Evolutionary conservation across 108 stramenopile genomes (phyloP).

Genomic region (Nitzschia sp.): DNA sequence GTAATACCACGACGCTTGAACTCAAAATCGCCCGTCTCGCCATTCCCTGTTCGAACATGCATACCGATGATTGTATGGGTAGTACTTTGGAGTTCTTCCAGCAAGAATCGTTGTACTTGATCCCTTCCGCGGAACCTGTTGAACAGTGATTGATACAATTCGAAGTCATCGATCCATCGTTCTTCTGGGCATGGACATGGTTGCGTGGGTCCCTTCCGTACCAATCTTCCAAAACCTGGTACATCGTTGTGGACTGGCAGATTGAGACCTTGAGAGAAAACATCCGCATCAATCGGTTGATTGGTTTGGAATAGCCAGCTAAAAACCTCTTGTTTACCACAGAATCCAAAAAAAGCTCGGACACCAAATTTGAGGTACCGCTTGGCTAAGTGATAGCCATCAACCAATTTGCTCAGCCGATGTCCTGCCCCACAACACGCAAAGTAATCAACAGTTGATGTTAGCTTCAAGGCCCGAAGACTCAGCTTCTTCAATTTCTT

Average conservation of each 20-base stretch:
- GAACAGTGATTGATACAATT: conserved; percentile 34
- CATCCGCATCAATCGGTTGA: background rate
- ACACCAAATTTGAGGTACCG: conserved; percentile 8
- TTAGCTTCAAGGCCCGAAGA: background rate
- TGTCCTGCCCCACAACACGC: conserved; percentile 48
- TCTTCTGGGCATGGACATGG: background rate
- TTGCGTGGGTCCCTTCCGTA: background rate
- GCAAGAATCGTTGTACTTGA: conserved; percentile 18
- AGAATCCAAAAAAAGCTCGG: conserved; percentile 17
- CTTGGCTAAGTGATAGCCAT: conserved; percentile 36
- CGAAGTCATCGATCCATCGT: conserved; percentile 31
- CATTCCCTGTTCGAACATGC: conserved; percentile 61
- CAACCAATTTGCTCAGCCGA: conserved; percentile 33
- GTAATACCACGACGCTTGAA: conserved; percentile 30
- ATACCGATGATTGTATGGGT: conserved; percentile 55
- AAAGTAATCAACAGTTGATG: conserved; percentile 30
- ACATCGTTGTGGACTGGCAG: conserved; percentile 7
- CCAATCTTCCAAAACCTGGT: background rate
- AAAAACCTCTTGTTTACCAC: conserved; percentile 9
- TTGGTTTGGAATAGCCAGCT: background rate
- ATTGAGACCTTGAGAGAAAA: conserved; percentile 1
- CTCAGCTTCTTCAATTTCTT: no score
- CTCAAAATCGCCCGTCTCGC: conserved; percentile 45
- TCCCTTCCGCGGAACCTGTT: conserved; percentile 35
- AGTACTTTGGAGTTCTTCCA: conserved; percentile 14